Conservation (phyloP, 1,284 basidiomycete species). For the Trichosporon sp. region DNA sequence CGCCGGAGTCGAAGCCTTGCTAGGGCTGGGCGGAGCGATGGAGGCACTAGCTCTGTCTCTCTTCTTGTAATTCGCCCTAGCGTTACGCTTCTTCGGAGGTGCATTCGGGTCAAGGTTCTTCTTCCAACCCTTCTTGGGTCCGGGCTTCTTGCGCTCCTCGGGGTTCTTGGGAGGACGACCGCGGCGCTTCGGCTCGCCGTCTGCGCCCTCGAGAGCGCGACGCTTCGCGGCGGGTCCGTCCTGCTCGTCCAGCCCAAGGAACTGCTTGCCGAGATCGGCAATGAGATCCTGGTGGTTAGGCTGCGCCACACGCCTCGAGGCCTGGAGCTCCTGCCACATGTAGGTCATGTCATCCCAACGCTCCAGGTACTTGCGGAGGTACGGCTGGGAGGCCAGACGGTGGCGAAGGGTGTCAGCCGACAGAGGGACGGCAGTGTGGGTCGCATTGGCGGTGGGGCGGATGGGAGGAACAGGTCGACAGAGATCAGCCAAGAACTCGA, state of each 20-base stretch:
- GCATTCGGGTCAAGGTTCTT: conserved; percentile 35
- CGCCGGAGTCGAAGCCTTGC: conserved; percentile 17
- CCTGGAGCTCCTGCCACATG: conserved; percentile 43
- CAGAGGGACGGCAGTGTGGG: conserved; percentile 37
- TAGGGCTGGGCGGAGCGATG: conserved; percentile 26
- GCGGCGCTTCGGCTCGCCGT: conserved; percentile 30
- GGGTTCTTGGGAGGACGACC: conserved; percentile 32
- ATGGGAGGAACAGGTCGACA: conserved; percentile 46
- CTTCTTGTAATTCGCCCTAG: conserved; percentile 25
- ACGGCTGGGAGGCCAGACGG: conserved; percentile 40
- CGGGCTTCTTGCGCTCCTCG: conserved; percentile 48
- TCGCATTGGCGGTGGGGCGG: conserved; percentile 30
- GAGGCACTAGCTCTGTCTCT: conserved; percentile 18
- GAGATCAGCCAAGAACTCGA: conserved; percentile 49
- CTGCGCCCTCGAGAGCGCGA: conserved; percentile 9
- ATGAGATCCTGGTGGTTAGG: conserved; percentile 45
- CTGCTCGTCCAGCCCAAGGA: conserved; percentile 43
- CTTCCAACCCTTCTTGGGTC: conserved; percentile 54
- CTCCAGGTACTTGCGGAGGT: conserved; percentile 46
- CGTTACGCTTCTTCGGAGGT: conserved; percentile 27
- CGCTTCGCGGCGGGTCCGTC: conserved; percentile 26
- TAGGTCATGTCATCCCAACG: conserved; percentile 52
- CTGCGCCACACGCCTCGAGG: conserved; percentile 34
- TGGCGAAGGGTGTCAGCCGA: conserved; percentile 44
- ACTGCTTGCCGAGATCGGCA: conserved; percentile 42